These are phyloP conservation scores for Fusarium buxicola DNA, from an alignment of 2,329 filamentous ascomycete genomes.

Conservation along the genomic window DNA sequence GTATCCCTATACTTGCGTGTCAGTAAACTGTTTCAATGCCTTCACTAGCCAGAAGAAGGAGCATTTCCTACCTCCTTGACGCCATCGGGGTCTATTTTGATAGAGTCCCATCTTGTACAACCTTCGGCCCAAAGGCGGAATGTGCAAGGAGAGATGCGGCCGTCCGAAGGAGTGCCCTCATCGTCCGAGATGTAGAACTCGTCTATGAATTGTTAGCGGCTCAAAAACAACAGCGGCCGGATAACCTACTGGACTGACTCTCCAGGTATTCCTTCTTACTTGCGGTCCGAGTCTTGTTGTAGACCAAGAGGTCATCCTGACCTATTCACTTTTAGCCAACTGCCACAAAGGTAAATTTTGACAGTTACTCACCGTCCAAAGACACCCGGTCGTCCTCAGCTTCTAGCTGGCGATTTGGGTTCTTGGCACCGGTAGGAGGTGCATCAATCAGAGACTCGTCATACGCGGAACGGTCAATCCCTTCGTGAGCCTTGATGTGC, in stretches of 20 bases:
- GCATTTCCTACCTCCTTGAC: conserved; percentile 14
- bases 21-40: not conserved
- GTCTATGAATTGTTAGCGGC: conserved; percentile 4
- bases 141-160: conserved; percentile 55
- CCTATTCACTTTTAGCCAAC: conserved; percentile 4
- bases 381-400: not conserved
- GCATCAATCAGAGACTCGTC: conserved; percentile 8
- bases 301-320: not conserved
- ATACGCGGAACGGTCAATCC: not conserved
- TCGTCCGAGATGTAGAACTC: conserved; percentile 49
- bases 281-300: not conserved
- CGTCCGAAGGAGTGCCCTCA: conserved; percentile 53
- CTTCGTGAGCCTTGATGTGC: conserved; percentile 1
- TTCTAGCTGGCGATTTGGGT: not conserved
- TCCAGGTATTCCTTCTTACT: not conserved
- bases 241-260: conserved; percentile 1
- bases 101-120: conserved; percentile 41
- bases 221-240: not conserved
- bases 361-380: conserved; percentile 1
- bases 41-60: too few species aligned
- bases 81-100: conserved; percentile 8
- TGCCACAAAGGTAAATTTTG: not conserved
- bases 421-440: not conserved
- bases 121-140: conserved; percentile 55
- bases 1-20: not conserved